Evolutionary conservation across 2,329 filamentous ascomycete genomes (phyloP).

Genomic region (Lasiodiplodia citricola): DNA sequence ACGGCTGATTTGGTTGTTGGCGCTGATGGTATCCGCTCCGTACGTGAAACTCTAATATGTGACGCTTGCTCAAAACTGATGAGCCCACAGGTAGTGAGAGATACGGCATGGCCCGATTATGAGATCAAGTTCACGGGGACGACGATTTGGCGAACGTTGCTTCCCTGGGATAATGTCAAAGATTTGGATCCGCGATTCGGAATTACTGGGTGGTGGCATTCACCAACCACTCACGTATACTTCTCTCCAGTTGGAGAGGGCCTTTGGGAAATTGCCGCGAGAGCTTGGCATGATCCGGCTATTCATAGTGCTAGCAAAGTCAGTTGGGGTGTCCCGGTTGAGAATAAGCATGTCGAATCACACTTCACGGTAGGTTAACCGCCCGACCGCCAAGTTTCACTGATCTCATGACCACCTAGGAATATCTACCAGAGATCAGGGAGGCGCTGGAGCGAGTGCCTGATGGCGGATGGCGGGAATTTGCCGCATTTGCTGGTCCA

Average conservation of each 20-base stretch:
- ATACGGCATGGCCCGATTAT: constrained; percentile 50
- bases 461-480: constrained; percentile 52
- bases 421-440: constrained; percentile 49
- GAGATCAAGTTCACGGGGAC: constrained; percentile 56
- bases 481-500: constrained; percentile 55
- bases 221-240: constrained; percentile 50
- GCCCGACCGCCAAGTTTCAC: not conserved
- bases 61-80: not conserved
- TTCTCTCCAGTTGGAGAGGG: constrained; percentile 41
- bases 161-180: constrained; percentile 41
- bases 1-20: constrained; percentile 56
- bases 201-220: constrained; percentile 53
- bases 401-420: constrained; percentile 32
- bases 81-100: constrained; percentile 46
- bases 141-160: constrained; percentile 54
- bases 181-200: constrained; percentile 41
- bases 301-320: constrained; percentile 37
- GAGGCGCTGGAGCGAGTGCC: constrained; percentile 48
- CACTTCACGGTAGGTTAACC: constrained; percentile 41
- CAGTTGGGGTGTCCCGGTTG: constrained; percentile 47
- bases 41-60: not conserved
- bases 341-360: constrained; percentile 44
- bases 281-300: constrained; percentile 41
- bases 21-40: constrained; percentile 59
- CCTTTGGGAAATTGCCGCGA: constrained; percentile 48